A percentile compares a stretch with the other conserved stretches of the same genome.
These are phyloP conservation scores for Chytriomyces hyalinus DNA, from an alignment of 192 early-diverging fungal genomes.

Conservation along the genomic window DNA sequence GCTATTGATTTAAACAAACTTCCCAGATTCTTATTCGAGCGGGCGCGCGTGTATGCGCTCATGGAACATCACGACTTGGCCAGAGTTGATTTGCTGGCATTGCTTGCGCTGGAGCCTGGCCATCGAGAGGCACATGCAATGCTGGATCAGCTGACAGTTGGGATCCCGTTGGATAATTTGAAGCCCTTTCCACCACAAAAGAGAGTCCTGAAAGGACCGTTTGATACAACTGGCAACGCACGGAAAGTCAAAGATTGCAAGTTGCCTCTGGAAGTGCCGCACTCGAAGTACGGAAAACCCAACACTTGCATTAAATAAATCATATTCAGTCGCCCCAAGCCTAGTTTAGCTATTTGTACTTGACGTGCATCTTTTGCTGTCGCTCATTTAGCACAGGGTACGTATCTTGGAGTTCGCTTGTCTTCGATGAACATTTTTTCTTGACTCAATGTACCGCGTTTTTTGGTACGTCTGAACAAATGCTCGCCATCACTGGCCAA, in stretches of 20 bases:
- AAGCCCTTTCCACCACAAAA: constrained; percentile 38
- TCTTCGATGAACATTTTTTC: too few relatives aligned
- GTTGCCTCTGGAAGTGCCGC: neutral
- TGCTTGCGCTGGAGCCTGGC: constrained; percentile 30
- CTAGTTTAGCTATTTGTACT: too few relatives aligned
- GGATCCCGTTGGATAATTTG: constrained; percentile 20
- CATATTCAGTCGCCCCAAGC: too few relatives aligned
- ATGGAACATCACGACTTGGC: constrained; percentile 38
- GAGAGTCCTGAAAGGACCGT: constrained; percentile 2
- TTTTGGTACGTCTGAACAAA: too few relatives aligned
- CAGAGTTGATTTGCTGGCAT: constrained; percentile 29
- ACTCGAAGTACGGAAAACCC: neutral
- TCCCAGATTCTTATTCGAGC: constrained; percentile 20
- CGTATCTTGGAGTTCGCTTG: too few relatives aligned
- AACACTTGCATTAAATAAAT: neutral
- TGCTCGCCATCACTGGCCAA: too few relatives aligned
- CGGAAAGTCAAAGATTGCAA: neutral
- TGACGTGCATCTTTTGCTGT: too few relatives aligned
- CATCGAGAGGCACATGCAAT: constrained; percentile 39
- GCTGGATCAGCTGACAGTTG: constrained; percentile 33
- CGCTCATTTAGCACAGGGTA: too few relatives aligned
- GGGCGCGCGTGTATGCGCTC: constrained; percentile 9
- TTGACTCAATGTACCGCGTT: too few relatives aligned
- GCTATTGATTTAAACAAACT: constrained; percentile 33
- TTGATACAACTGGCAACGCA: constrained; percentile 1